Conservation (phyloP, 2,329 filamentous ascomycete species). For the Colletotrichum sidae region DNA sequence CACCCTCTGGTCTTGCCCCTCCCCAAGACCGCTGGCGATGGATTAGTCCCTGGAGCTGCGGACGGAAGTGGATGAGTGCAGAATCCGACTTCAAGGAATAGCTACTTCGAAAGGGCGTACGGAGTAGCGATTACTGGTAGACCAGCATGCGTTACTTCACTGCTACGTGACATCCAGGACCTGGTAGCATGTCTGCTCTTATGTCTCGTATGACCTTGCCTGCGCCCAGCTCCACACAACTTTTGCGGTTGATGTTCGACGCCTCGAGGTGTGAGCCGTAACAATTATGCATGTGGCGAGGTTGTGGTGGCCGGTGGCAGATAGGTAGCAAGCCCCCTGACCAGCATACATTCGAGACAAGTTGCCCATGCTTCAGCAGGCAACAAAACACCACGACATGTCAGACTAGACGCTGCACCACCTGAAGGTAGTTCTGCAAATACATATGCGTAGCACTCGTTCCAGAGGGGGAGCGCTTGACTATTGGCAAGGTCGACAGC, state of each 20-base stretch:
- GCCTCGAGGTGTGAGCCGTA: conserved; percentile 14
- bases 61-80: no score
- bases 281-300: conserved; percentile 30
- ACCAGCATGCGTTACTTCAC: no score
- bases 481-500: no score
- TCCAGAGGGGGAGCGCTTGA: conserved; percentile 7
- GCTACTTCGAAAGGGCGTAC: no score
- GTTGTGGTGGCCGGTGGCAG: conserved; percentile 8
- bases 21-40: not conserved
- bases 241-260: conserved; percentile 32
- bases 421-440: conserved; percentile 22
- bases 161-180: no score
- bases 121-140: no score
- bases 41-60: not conserved
- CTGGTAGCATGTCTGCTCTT: not conserved
- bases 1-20: conserved; percentile 12
- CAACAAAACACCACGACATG: conserved; percentile 32
- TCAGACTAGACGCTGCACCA: conserved; percentile 36
- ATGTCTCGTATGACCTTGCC: not conserved
- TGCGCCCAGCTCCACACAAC: conserved; percentile 29
- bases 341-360: conserved; percentile 29
- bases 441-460: conserved; percentile 36
- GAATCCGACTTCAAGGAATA: no score
- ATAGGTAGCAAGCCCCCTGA: conserved; percentile 30
- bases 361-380: conserved; percentile 18